These are phyloP conservation scores for Prunus mongolica DNA, from an alignment of 306 rosid genomes.

Conservation along the genomic window DNA sequence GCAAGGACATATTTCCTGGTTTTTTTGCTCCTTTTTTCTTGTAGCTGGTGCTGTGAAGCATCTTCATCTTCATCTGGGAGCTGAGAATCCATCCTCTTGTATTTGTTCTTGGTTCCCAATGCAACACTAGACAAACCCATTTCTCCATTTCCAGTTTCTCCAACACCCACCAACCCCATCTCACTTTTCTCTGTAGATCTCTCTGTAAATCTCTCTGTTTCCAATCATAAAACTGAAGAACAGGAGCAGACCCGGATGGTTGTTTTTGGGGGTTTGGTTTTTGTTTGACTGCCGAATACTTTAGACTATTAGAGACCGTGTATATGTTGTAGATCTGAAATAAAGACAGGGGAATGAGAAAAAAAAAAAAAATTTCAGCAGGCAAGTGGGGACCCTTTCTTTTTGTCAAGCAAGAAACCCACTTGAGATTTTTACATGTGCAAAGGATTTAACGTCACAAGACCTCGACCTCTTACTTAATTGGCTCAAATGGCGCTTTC, in stretches of 20 bases:
- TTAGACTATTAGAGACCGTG: conserved; percentile 9
- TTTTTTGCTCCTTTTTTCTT: conserved; percentile 31
- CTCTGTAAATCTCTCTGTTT: background rate
- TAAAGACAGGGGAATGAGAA: background rate
- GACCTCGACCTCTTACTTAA: conserved; percentile 29
- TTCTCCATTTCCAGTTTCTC: conserved; percentile 62
- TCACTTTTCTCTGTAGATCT: background rate
- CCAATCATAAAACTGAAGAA: conserved; percentile 4
- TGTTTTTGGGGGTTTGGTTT: background rate
- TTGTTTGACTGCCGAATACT: conserved; percentile 22
- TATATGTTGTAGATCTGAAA: conserved; percentile 50
- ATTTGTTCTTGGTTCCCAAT: conserved; percentile 72
- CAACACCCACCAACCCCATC: conserved; percentile 56
- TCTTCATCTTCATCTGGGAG: conserved; percentile 35
- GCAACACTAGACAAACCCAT: conserved; percentile 60
- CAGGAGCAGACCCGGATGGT: conserved; percentile 16
- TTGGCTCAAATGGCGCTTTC: conserved; percentile 46
- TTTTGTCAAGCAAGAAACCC: conserved; percentile 38
- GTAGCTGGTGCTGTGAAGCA: conserved; percentile 40
- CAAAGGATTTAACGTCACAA: background rate
- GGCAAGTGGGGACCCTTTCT: conserved; percentile 25
- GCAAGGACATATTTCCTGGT: conserved; percentile 74
- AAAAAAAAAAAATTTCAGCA: conserved; percentile 3
- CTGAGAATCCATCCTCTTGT: conserved; percentile 69
- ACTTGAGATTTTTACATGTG: conserved; percentile 8